Evolutionary conservation across 306 rosid species (phyloP), one percentile per base, ranked within the genome.

Genomic region (Vigna reflexopilosa): DNA sequence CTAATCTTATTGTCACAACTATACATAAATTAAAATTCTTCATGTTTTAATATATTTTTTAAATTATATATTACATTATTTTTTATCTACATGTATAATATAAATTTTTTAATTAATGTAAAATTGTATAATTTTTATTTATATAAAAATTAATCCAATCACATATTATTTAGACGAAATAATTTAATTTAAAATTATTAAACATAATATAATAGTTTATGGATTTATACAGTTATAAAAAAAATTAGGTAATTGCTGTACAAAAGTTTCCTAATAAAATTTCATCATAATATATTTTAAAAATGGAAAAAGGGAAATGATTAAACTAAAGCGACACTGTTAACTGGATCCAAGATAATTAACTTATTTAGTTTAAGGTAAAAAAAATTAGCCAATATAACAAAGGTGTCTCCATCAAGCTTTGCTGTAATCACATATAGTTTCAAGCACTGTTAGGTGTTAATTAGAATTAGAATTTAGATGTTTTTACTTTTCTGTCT

Each of bases 361-460:
- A 71, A 69, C n/a, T 7, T 36, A 8, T 20, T 22, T 13, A 40
- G 16, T 36, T 40, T 51, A 38, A 51, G 7, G 17, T 52, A 50
- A 50, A 62, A 62, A 26, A 70, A 44, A 19, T 10, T 14, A 45
- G 13, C 61, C 38, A 42, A 30, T 34, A 24, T 51, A 45, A 82
- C 63, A 47, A 77, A 64, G 55, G 24, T 73, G 76, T 82, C 75
- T 48, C 74, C 72, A 36, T 82, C 79, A 55, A 72, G 76, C 75
- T 77, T 72, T 72, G 86, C 57, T 65, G 79, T 62, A 65, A 82
- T 70, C 73, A 69, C 81, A 2, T 38, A 16, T 45, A 12, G 51
- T 28, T 76, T 52, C 52, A 16, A 34, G 38, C 17, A 30, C 67
- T 15, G 8, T 13, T 61, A 15, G 67, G 67, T 30, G 13, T 15